Evolutionary conservation across 192 early-diverging fungal species (phyloP).

Genomic region (Coemansia aciculifera): DNA sequence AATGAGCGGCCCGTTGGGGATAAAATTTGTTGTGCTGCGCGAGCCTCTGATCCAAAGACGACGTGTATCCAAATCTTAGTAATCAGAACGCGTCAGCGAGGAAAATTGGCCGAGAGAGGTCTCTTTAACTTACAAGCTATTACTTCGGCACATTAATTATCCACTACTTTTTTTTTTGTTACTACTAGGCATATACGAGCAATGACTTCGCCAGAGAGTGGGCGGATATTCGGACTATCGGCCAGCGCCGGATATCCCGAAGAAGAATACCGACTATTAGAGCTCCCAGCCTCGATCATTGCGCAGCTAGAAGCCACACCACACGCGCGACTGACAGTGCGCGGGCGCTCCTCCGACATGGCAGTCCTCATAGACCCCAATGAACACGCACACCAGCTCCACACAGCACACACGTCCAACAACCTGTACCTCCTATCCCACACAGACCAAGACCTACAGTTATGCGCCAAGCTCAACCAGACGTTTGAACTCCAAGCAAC

Average conservation of each 20-base stretch:
- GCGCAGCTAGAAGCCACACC: slow-evolving; percentile 30
- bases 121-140: neutral
- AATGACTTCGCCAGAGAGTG: slow-evolving; percentile 3
- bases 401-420: slow-evolving; percentile 53
- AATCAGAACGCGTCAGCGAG: neutral
- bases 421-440: slow-evolving; percentile 38
- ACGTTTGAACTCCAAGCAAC: slow-evolving; percentile 45
- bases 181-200: neutral
- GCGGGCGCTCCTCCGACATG: slow-evolving; percentile 35
- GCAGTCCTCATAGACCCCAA: slow-evolving; percentile 30
- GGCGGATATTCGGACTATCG: slow-evolving; percentile 24
- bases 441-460: slow-evolving; percentile 12
- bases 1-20: neutral
- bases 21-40: neutral
- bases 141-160: neutral
- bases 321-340: slow-evolving; percentile 20
- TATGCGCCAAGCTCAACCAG: slow-evolving; percentile 44
- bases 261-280: slow-evolving; percentile 39
- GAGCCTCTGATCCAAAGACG: neutral
- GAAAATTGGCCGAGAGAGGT: neutral
- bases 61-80: neutral
- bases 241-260: slow-evolving; percentile 44
- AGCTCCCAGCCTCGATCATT: slow-evolving; percentile 37
- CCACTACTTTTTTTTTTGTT: neutral
- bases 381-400: slow-evolving; percentile 35